A percentile compares a stretch with the other conserved stretches of the same genome.
phyloP scores from a whole-genome alignment of 371 early-diverging fungal species.

The Mortierella sp. region DNA sequence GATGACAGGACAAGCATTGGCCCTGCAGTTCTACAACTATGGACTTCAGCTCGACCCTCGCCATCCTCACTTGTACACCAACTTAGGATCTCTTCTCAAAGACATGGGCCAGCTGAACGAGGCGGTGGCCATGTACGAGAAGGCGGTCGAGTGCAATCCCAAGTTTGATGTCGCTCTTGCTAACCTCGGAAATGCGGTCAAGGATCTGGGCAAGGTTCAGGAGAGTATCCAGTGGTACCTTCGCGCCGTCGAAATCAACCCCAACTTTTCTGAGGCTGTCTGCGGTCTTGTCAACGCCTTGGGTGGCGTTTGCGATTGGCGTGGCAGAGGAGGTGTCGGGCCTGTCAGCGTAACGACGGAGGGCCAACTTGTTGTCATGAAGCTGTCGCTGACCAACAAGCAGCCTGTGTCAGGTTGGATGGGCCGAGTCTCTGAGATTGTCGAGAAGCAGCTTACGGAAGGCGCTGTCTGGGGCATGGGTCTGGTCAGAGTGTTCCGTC shows the following conservation, averaged over 20 bases:
- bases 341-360: slow-evolving; percentile 49
- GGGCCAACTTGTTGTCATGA: slow-evolving; percentile 30
- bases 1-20: slow-evolving; percentile 77
- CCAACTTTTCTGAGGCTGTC: slow-evolving; percentile 93
- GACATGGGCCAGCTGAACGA: slow-evolving; percentile 89
- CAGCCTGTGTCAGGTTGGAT: slow-evolving; percentile 77
- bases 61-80: slow-evolving; percentile 92
- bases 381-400: slow-evolving; percentile 16
- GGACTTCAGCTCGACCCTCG: slow-evolving; percentile 86
- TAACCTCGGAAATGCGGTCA: slow-evolving; percentile 92
- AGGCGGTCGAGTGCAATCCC: slow-evolving; percentile 89
- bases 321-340: slow-evolving; percentile 78
- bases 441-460: slow-evolving; percentile 81
- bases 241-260: slow-evolving; percentile 88
- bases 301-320: slow-evolving; percentile 93
- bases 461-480: slow-evolving; percentile 74
- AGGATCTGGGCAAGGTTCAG: slow-evolving; percentile 90
- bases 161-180: slow-evolving; percentile 93
- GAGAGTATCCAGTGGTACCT: slow-evolving; percentile 90
- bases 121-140: slow-evolving; percentile 90
- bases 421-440: slow-evolving; percentile 83
- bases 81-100: slow-evolving; percentile 89
- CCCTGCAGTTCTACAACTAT: slow-evolving; percentile 89
- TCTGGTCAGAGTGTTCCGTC: slow-evolving; percentile 56
- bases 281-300: slow-evolving; percentile 91